Evolutionary conservation across 2,329 filamentous ascomycete species (phyloP).

Genomic region (Fusarium subtropicale): DNA sequence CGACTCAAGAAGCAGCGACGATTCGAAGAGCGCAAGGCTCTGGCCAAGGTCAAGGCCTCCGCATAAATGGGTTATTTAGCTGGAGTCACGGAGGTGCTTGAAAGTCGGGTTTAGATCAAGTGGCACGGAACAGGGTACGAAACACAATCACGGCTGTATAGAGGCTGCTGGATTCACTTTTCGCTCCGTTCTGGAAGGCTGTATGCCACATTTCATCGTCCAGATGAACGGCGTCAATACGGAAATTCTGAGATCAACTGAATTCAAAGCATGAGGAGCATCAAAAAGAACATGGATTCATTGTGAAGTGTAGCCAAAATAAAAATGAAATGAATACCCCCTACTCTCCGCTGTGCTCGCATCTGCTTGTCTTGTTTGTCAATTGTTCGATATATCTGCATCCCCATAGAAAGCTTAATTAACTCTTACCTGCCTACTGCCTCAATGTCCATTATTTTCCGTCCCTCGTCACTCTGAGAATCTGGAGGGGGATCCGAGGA

Average conservation of each 20-base stretch:
- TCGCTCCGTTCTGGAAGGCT: constrained; percentile 69
- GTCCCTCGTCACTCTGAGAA: constrained; percentile 21
- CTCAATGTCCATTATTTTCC: constrained; percentile 8
- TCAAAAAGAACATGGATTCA: constrained; percentile 47
- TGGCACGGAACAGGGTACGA: constrained; percentile 53
- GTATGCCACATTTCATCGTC: constrained; percentile 71
- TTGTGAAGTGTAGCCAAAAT: constrained; percentile 51
- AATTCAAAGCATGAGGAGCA: constrained; percentile 54
- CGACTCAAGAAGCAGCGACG: constrained; percentile 99
- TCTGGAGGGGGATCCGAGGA: constrained; percentile 20
- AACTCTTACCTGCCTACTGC: background rate
- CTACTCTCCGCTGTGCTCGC: constrained; percentile 14
- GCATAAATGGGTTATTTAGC: constrained; percentile 68
- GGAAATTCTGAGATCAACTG: constrained; percentile 65
- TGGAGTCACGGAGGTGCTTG: constrained; percentile 51
- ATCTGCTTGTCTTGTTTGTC: background rate
- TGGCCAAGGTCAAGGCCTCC: constrained; percentile 90
- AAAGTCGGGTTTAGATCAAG: constrained; percentile 54
- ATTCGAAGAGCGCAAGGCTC: constrained; percentile 96
- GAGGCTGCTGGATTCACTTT: constrained; percentile 70
- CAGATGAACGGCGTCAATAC: constrained; percentile 75
- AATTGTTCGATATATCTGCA: background rate
- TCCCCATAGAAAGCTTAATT: constrained; percentile 17
- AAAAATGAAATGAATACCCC: constrained; percentile 49
- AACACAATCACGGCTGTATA: constrained; percentile 55